Evolutionary conservation across 495 filamentous ascomycete species (phyloP), one percentile per base, ranked within the genome.

Genomic region (Talaromyces adpressus): DNA sequence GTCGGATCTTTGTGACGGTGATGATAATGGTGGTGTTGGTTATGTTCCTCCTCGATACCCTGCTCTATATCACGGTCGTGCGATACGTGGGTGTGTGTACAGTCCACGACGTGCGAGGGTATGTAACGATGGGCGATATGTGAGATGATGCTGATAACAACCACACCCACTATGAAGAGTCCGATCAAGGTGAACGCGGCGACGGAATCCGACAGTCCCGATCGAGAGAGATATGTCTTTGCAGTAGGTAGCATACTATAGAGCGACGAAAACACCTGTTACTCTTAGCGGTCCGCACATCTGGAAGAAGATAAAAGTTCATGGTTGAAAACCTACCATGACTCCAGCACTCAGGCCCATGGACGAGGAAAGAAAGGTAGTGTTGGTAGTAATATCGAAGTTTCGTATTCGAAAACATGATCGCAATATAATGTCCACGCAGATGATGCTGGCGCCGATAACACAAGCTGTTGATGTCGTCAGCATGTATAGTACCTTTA

Each of bases 271-370:
- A 97, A 98, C 18, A 97, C 81, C 93, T 97, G 70, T 41, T 6
- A 54, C 62, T 57, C 47, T n/a, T 58, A 39, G 30, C n/a, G 27
- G 8, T 9, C 18, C 8, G 29, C 56, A 59, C 30, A 22, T 23
- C 12, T 20, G 16, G 11, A 39, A 29, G 36, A 41, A 1, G 45
- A 22, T 49, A 20, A 20, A 20, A 20, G 22, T 56, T 56, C 23
- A 47, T 25, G 53, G 47, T 23, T 47, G 45, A 9, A 52, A 20
- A 75, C 84, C 61, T 74, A 97, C 92, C 93, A 98, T 95, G n/a
- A 98, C 94, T 32, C 94, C 94, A 56, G 96, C 96, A 73, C 92
- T 96, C 57, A 98, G 76, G 75, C 92, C 96, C 64, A 98, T 77
- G 2, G 93, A 96, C 22, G 87, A 86, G 0, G 93, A 91, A 16